Evolutionary conservation across 1,139 yeast species (phyloP).

Genomic region (Blastobotrys niveus): DNA sequence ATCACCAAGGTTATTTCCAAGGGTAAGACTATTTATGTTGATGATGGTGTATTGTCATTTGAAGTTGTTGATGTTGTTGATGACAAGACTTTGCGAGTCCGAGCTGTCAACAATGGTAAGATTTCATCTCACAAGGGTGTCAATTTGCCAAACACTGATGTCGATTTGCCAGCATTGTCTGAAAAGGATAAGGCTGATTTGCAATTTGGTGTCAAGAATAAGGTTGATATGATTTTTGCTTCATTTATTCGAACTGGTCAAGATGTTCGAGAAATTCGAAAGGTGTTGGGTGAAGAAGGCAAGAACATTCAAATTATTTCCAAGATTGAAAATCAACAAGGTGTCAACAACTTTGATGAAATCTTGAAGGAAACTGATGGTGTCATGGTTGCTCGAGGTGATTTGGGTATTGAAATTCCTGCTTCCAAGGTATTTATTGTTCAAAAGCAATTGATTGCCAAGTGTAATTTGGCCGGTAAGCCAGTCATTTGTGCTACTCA

Average conservation of each 20-base stretch:
- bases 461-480: slow-evolving; percentile 98
- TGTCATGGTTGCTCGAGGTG: slow-evolving; percentile 99
- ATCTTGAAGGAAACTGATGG: slow-evolving; percentile 94
- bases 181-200: slow-evolving; percentile 94
- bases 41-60: slow-evolving; percentile 96
- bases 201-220: slow-evolving; percentile 91
- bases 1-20: slow-evolving; percentile 84
- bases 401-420: slow-evolving; percentile 98
- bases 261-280: slow-evolving; percentile 85
- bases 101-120: slow-evolving; percentile 88
- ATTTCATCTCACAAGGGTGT: slow-evolving; percentile 98
- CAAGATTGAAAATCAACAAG: slow-evolving; percentile 99
- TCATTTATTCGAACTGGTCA: slow-evolving; percentile 94
- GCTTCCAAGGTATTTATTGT: slow-evolving; percentile 98
- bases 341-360: slow-evolving; percentile 98
- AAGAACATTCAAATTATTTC: slow-evolving; percentile 91
- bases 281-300: slow-evolving; percentile 95
- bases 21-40: slow-evolving; percentile 89
- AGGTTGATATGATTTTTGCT: slow-evolving; percentile 97
- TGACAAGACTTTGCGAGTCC: slow-evolving; percentile 73
- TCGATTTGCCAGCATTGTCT: slow-evolving; percentile 94
- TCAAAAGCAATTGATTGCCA: slow-evolving; percentile 98
- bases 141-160: slow-evolving; percentile 98
- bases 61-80: slow-evolving; percentile 82
- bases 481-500: slow-evolving; percentile 99